phyloP scores from a whole-genome alignment of 257 asterid genomes.

The Nicotiana otophora region DNA sequence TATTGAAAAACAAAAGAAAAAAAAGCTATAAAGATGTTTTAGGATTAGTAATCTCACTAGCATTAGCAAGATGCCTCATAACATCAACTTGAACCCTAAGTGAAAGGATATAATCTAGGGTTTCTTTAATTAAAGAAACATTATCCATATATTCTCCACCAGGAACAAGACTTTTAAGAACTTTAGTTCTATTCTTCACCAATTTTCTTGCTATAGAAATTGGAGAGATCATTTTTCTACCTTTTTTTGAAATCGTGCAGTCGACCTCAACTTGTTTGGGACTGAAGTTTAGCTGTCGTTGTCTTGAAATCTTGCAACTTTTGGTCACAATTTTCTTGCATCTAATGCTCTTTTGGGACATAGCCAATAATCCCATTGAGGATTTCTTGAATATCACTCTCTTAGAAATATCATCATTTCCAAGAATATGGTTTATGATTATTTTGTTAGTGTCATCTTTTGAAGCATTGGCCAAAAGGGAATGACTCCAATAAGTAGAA shows the following conservation, averaged over 20 bases:
- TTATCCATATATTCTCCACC: slow-evolving; percentile 71
- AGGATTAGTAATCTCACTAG: slow-evolving; percentile 11
- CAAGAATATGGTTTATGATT: slow-evolving; percentile 33
- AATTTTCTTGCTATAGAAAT: slow-evolving; percentile 37
- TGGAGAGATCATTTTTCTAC: slow-evolving; percentile 14
- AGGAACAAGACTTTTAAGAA: slow-evolving; percentile 73
- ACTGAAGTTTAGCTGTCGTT: no score
- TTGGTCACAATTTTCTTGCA: slow-evolving; percentile 44
- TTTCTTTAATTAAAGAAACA: slow-evolving; percentile 56
- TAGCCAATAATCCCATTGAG: slow-evolving; percentile 1
- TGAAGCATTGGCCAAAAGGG: slow-evolving; percentile 33
- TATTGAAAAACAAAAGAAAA: background rate
- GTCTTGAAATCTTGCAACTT: slow-evolving; percentile 18
- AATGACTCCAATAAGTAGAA: slow-evolving; percentile 47
- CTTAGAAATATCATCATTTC: slow-evolving; percentile 9
- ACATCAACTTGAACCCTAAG: slow-evolving; percentile 75
- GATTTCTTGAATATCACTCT: slow-evolving; percentile 4
- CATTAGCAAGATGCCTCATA: slow-evolving; percentile 62
- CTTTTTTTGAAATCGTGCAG: background rate
- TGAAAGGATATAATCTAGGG: slow-evolving; percentile 80
- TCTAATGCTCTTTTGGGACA: slow-evolving; percentile 22
- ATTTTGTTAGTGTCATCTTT: slow-evolving; percentile 12
- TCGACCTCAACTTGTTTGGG: no score
- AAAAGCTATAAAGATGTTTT: background rate
- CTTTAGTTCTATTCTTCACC: slow-evolving; percentile 49